Evolutionary conservation across 441 rosid species (phyloP), one percentile per base, ranked within the genome.

Genomic region (Bocquillonia castaneifolia): DNA sequence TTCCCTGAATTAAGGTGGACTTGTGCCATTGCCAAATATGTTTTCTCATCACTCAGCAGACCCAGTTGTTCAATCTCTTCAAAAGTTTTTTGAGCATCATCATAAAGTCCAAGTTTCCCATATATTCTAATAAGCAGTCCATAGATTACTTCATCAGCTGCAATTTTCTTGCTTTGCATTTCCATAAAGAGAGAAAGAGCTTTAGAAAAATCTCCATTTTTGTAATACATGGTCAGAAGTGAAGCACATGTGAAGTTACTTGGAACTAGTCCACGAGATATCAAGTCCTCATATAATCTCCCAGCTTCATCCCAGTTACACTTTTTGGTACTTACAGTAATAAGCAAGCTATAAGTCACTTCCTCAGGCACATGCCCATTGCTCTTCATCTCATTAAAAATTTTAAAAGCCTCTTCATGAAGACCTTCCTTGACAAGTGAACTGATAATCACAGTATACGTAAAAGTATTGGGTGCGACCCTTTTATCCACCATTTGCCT

Each of bases 161-260:
- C 73, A 68, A 86, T 77, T 77, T 76, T 87, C 57, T 79, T 67
- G 32, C 73, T 86, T 55, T 83, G 91, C 97, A 93, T 93, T 77
- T 90, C 93, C 3, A 80, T 78, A 73, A 93, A 91, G 77, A 93
- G 97, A 63, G 91, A 73, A 63, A 93, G 89, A 18, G 97, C 97
- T 81, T 84, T 88, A 52, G 94, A 78, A 66, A 84, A 93, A 63
- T 93, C 88, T 76, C 81, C 84, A 10, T 69, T 86, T 72, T 85
- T 91, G 78, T 89, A 93, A 71, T 84, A 93, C 50, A 91, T 68
- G 22, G 85, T 82, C 54, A 93, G 78, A 83, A 93, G 96, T 42
- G 98, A 89, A 64, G 98, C 97, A 79, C 96, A 91, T 5, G 98
- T 93, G 71, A 85, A 91, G 74, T 84, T 89, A 72, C 98, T 93